Conservation (phyloP, 306 rosid species). For the Luffa aegyptiaca region DNA sequence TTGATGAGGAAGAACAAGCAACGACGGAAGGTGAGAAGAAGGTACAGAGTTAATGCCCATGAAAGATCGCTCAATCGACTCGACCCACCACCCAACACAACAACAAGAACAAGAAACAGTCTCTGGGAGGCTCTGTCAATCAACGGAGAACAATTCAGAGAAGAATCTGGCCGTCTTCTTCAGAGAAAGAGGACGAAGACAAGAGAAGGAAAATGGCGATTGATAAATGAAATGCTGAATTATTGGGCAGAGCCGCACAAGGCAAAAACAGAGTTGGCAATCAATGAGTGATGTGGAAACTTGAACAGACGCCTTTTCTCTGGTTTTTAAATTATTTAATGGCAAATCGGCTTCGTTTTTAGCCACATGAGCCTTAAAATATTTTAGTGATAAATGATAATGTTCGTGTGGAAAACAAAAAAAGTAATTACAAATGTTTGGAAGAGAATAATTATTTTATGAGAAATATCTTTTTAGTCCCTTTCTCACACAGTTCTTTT, state of each 20-base stretch:
- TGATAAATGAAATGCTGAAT: background rate
- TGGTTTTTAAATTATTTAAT: background rate
- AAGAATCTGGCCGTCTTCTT: background rate
- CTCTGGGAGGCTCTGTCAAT: background rate
- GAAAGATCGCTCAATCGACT: background rate
- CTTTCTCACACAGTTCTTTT: no score
- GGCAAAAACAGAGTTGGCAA: background rate
- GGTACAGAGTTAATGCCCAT: background rate
- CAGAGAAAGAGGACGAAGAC: background rate
- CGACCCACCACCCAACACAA: background rate
- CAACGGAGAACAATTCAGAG: background rate
- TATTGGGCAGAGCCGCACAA: background rate
- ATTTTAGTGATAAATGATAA: background rate
- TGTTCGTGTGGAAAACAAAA: background rate
- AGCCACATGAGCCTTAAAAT: background rate
- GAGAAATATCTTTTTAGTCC: no score
- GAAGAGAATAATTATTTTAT: no score
- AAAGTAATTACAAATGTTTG: no score
- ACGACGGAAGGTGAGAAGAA: conserved; percentile 1
- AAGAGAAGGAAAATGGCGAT: background rate
- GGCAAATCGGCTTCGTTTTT: background rate
- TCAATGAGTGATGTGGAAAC: background rate
- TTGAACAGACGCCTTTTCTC: background rate
- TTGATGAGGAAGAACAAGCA: conserved; percentile 17
- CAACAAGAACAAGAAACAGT: background rate